A percentile compares a stretch with the other conserved stretches of the same genome.
phyloP scores from a whole-genome alignment of 176 grass and related monocot species.

The Ensete glaucum region DNA sequence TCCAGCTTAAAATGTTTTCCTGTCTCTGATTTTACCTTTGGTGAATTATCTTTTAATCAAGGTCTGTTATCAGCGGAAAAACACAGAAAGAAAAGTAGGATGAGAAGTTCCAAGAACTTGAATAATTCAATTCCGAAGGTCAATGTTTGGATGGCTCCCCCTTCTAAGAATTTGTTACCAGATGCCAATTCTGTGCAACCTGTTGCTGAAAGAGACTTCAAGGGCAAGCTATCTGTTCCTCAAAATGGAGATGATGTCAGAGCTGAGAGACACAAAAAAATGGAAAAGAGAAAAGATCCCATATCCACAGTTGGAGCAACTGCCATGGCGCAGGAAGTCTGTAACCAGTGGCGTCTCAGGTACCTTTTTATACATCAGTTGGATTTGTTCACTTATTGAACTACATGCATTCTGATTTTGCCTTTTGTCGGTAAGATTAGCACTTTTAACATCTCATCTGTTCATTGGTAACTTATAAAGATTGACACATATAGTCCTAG shows the following conservation, averaged over 20 bases:
- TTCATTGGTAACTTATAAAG: background rate
- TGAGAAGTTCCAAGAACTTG: constrained; percentile 22
- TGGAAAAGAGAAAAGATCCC: constrained; percentile 23
- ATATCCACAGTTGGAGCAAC: constrained; percentile 19
- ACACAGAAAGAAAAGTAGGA: constrained; percentile 71
- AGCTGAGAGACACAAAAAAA: constrained; percentile 27
- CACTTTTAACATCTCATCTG: background rate
- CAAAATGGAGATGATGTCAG: constrained; percentile 26
- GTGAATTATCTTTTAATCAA: constrained; percentile 30
- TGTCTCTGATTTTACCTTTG: constrained; percentile 38
- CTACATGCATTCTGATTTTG: constrained; percentile 18
- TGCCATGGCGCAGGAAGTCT: constrained; percentile 37
- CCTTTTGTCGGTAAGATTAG: background rate
- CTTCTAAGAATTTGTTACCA: constrained; percentile 28
- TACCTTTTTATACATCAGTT: constrained; percentile 22
- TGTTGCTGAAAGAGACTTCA: constrained; percentile 29
- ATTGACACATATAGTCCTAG: background rate
- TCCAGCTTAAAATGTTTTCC: constrained; percentile 16
- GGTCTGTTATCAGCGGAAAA: constrained; percentile 27
- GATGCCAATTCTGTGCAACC: constrained; percentile 23
- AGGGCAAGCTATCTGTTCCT: constrained; percentile 25
- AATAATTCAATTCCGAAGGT: background rate
- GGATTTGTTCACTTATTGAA: constrained; percentile 8
- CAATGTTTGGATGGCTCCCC: constrained; percentile 2
- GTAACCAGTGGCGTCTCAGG: constrained; percentile 92